A percentile compares a stretch with the other conserved stretches of the same genome.
Conservation (phyloP, 2,329 filamentous ascomycete species). For the Botrytis porri region DNA sequence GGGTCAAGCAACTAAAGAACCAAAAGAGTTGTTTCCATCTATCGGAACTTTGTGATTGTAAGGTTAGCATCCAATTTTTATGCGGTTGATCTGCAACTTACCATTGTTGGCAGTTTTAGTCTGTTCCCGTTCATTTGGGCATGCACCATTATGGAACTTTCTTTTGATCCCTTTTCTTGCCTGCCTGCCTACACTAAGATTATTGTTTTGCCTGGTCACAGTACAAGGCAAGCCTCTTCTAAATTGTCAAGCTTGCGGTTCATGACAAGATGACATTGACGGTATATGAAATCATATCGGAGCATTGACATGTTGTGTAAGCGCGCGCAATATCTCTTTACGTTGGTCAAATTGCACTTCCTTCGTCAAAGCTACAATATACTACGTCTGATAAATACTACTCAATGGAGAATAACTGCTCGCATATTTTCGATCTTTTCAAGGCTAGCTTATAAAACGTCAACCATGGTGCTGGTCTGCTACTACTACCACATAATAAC, state of each 20-base stretch:
- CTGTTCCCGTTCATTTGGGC: not conserved
- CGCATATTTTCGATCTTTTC: not conserved
- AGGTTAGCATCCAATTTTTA: not conserved
- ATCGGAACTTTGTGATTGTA: conserved; percentile 3
- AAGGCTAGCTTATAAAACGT: not conserved
- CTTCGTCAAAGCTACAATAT: not conserved
- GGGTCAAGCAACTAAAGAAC: not conserved
- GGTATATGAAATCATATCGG: not conserved
- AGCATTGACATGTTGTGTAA: conserved; percentile 10
- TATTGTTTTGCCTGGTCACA: not conserved
- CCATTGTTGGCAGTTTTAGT: not conserved
- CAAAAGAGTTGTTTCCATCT: not conserved
- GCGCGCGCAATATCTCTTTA: conserved; percentile 17
- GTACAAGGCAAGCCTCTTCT: not conserved
- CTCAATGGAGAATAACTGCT: conserved; percentile 2
- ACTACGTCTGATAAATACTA: not conserved
- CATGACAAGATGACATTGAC: not conserved
- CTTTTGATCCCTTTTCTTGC: not conserved
- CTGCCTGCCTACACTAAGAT: conserved; percentile 9
- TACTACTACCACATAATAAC: not conserved
- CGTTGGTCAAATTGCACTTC: not conserved
- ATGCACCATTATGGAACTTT: not conserved
- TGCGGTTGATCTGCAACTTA: conserved; percentile 1
- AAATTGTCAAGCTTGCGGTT: not conserved
- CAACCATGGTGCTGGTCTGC: conserved; percentile 4